Percentiles rank a stretch among this genome's conserved stretches.
phyloP scores from a whole-genome alignment of 2,329 filamentous ascomycete species.

The Harringtonia lauricola region DNA sequence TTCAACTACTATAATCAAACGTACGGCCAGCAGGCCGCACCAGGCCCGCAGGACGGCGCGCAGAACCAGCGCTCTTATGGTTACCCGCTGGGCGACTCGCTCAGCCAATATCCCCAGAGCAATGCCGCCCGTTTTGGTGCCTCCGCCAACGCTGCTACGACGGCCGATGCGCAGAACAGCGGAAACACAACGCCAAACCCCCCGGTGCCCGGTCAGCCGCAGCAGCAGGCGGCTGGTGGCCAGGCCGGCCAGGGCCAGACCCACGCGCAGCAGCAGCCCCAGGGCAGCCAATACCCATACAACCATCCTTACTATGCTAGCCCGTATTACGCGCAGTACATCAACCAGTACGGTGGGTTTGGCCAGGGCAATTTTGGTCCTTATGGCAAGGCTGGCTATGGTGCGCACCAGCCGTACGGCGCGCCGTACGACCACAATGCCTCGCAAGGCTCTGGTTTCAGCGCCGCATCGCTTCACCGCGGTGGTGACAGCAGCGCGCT shows the following conservation, averaged over 20 bases:
- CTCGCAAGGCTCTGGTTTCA: constrained; percentile 41
- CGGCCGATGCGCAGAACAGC: constrained; percentile 68
- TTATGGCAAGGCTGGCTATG: constrained; percentile 46
- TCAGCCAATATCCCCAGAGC: constrained; percentile 64
- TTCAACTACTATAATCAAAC: constrained; percentile 69
- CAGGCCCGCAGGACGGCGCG: constrained; percentile 60
- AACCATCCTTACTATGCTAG: constrained; percentile 48
- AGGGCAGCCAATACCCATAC: constrained; percentile 34
- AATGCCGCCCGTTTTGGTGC: constrained; percentile 54
- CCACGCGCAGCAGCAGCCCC: constrained; percentile 26
- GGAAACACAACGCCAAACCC: constrained; percentile 89
- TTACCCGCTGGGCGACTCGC: constrained; percentile 57
- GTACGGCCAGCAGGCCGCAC: constrained; percentile 42
- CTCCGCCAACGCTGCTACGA: constrained; percentile 22
- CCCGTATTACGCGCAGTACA: constrained; percentile 52
- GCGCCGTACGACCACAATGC: constrained; percentile 38
- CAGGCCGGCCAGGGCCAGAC: constrained; percentile 12
- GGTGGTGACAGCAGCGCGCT: constrained; percentile 35
- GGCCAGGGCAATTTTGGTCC: constrained; percentile 41
- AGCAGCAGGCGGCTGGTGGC: constrained; percentile 21
- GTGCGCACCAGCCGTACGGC: constrained; percentile 39
- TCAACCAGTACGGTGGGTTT: constrained; percentile 30
- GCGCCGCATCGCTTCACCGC: constrained; percentile 35
- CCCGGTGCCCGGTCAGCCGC: constrained; percentile 35
- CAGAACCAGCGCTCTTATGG: constrained; percentile 66